Base-by-base conservation (phyloP, 495 filamentous ascomycete species). In the Aspergillus leporis region DNA sequence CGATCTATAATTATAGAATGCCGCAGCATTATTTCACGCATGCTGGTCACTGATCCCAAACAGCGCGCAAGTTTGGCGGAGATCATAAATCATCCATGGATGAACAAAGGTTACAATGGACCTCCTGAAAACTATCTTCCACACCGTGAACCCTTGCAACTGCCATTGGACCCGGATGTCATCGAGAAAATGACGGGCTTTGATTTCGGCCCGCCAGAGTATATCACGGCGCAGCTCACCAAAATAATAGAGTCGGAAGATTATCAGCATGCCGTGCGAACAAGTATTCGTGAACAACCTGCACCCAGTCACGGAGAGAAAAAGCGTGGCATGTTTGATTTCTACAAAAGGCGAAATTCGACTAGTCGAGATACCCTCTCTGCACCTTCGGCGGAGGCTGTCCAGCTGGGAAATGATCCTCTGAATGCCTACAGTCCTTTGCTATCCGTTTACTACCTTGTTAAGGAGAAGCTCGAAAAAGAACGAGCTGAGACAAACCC, bases 61-160 rank as follows among this genome's bases (percentile, higher is more conserved):
- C 85, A 96, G 66, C 84, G 94, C 58, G 91, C 93, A 22, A 92
- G 84, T 53, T 83, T 99, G 66, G 77, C 83, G 50, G 94, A 99
- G 73, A 96, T 99, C 62, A 90, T 98, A 85, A 90, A 83, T 63
- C 95, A 99, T 69, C 91, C 94, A 4, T 99, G 94, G 94, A 92
- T 98, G 81, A 89, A 88, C 49, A 99, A 99, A 74, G 92, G 93
- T 19, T 97, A 92, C 70, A 86, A 79, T 61, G 81, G 80, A 5
- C 85, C 92, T 38, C 93, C 93, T 18, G 94, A 99, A 49, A 99
- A 97, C 64, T 89, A 89, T 59, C 81, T 99, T 1, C 91, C 93
- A 13, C 72, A 78, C 41, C 87, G 94, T 30, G 93, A 97, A 61
- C 92, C 94, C 32, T 68, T 99, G 28, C 83, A 89, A 45, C 77